Evolutionary conservation across 139 green algal species (phyloP).

Genomic region (Trebouxia sp.): DNA sequence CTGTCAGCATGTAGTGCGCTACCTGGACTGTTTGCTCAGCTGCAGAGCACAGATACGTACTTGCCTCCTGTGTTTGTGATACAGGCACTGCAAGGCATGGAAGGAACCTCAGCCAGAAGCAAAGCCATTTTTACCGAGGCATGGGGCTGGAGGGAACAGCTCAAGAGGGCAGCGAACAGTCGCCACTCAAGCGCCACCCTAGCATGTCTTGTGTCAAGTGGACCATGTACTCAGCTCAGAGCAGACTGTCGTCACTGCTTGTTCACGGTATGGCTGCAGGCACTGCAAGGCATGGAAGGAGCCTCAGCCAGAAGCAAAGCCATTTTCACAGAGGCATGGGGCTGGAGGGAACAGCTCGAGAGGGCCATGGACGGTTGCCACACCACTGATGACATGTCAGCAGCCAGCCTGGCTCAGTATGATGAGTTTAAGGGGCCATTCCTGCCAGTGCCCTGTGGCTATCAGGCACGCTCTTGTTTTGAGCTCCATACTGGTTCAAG

Average conservation of each 20-base stretch:
- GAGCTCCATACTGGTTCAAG: no score
- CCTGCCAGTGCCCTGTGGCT: slow-evolving; percentile 24
- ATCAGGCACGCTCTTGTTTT: neutral
- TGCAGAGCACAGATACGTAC: no score
- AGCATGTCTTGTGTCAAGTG: no score
- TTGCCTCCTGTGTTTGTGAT: no score
- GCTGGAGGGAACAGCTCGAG: slow-evolving; percentile 32
- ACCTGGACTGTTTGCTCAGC: no score
- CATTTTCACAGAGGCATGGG: slow-evolving; percentile 30
- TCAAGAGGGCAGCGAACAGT: slow-evolving; percentile 31
- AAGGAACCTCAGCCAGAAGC: no score
- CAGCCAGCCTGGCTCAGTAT: slow-evolving; percentile 6
- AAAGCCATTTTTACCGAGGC: slow-evolving; percentile 26
- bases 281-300: neutral
- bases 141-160: slow-evolving; percentile 30
- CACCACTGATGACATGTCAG: slow-evolving; percentile 33
- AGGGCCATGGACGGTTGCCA: slow-evolving; percentile 33
- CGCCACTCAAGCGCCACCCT: no score
- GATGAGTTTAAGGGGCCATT: slow-evolving; percentile 25
- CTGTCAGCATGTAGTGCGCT: no score
- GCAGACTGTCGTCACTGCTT: neutral
- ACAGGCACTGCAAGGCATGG: no score
- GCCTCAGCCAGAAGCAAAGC: slow-evolving; percentile 3
- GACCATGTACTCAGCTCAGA: no score
- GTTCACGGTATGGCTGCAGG: neutral